These are phyloP conservation scores for Apophysomyces ossiformis DNA, from an alignment of 371 early-diverging fungal genomes.

Conservation along the genomic window DNA sequence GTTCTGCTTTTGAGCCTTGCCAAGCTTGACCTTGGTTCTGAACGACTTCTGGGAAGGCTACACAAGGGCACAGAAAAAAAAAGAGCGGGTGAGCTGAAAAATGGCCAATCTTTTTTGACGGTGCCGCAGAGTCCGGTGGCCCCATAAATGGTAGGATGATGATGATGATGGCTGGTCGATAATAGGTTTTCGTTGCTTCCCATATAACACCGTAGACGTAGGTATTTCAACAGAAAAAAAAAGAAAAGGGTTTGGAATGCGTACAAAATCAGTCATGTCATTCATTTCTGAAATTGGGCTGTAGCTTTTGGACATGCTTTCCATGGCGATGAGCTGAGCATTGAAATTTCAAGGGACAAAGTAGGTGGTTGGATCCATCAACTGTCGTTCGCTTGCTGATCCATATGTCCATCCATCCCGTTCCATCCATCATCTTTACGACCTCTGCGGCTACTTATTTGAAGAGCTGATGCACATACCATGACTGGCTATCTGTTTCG, in stretches of 20 bases:
- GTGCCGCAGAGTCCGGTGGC: background rate
- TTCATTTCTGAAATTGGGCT: too few species aligned
- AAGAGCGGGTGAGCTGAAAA: background rate
- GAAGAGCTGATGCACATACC: background rate
- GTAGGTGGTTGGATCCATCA: background rate
- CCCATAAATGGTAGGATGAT: too few species aligned
- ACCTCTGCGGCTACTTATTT: background rate
- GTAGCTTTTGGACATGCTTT: too few species aligned
- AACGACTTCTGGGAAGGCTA: conserved; percentile 94
- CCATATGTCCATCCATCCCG: background rate
- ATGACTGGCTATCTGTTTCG: conserved; percentile 15
- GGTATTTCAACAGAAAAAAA: too few species aligned
- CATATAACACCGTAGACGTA: too few species aligned
- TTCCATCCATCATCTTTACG: conserved; percentile 10
- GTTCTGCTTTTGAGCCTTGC: conserved; percentile 97
- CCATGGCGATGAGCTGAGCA: too few species aligned
- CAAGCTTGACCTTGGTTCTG: conserved; percentile 93
- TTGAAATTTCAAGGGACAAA: background rate
- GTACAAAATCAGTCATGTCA: too few species aligned
- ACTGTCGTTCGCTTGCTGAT: background rate
- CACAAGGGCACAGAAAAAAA: conserved; percentile 15
- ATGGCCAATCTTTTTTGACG: background rate
- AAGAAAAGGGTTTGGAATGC: too few species aligned
- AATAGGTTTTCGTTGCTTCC: too few species aligned
- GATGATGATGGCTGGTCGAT: too few species aligned